phyloP scores from a whole-genome alignment of 2,329 filamentous ascomycete species.

The Claviceps digitariae region DNA sequence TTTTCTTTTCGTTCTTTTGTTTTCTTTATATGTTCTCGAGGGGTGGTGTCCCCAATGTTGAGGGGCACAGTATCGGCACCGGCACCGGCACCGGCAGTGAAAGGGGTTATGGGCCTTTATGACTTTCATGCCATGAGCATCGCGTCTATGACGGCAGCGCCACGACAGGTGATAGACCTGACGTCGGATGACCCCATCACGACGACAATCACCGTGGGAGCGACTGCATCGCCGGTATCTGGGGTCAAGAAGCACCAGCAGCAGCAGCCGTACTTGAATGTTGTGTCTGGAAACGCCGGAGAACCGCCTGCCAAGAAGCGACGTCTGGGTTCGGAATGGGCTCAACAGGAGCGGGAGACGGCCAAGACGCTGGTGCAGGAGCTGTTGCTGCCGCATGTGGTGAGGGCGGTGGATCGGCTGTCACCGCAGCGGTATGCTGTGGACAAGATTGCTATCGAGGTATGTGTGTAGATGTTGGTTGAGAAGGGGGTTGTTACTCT shows the following conservation, averaged over 20 bases:
- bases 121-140: conserved; percentile 13
- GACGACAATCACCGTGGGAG: background rate
- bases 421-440: conserved; percentile 10
- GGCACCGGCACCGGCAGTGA: background rate
- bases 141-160: conserved; percentile 13
- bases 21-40: too few relatives aligned
- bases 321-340: conserved; percentile 12
- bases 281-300: background rate
- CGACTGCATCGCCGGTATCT: background rate
- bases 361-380: conserved; percentile 14
- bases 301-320: conserved; percentile 19
- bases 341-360: conserved; percentile 5
- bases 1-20: background rate
- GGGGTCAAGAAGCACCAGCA: background rate
- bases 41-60: too few relatives aligned
- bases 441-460: conserved; percentile 18
- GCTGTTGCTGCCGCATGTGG: conserved; percentile 21
- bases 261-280: background rate
- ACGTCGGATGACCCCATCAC: conserved; percentile 7
- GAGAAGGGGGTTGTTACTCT: background rate
- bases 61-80: too few relatives aligned
- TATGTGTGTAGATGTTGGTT: conserved; percentile 8
- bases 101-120: background rate
- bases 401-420: conserved; percentile 13
- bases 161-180: conserved; percentile 18